These are phyloP conservation scores for Magnaporthiopsis poae DNA, from an alignment of 2,329 filamentous ascomycete species.

Conservation along the genomic window DNA sequence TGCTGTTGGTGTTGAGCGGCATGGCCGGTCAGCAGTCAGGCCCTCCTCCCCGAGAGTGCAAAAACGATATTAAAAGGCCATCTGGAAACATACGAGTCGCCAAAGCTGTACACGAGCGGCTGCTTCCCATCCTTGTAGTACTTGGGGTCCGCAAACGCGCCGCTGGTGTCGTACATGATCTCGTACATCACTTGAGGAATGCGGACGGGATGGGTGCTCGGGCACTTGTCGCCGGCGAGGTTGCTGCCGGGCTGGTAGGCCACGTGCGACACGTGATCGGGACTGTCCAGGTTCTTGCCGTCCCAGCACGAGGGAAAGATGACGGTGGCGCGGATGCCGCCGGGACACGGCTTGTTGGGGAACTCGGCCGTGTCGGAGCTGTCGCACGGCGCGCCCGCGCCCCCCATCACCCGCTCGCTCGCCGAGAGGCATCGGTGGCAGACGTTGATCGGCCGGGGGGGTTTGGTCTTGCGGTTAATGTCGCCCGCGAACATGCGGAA, in stretches of 20 bases:
- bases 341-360: conserved; percentile 5
- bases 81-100: neutral
- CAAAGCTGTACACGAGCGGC: conserved; percentile 1
- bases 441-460: conserved; percentile 26
- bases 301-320: conserved; percentile 33
- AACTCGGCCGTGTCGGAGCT: conserved; percentile 1
- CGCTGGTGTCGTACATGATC: conserved; percentile 5
- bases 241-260: neutral
- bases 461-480: conserved; percentile 36
- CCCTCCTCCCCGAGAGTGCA: too few relatives aligned
- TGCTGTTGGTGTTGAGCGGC: neutral
- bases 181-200: conserved; percentile 8
- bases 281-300: conserved; percentile 32
- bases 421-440: conserved; percentile 3
- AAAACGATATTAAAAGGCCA: neutral
- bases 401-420: neutral
- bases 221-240: conserved; percentile 5
- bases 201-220: conserved; percentile 1
- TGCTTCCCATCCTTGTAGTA: conserved; percentile 6
- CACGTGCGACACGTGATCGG: conserved; percentile 26
- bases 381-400: conserved; percentile 2
- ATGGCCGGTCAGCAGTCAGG: neutral
- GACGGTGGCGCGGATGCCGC: conserved; percentile 4
- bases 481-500: conserved; percentile 60
- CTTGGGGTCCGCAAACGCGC: neutral